Base-by-base conservation (phyloP, 129 eudicot genomes). In the Cynara cardunculus region DNA sequence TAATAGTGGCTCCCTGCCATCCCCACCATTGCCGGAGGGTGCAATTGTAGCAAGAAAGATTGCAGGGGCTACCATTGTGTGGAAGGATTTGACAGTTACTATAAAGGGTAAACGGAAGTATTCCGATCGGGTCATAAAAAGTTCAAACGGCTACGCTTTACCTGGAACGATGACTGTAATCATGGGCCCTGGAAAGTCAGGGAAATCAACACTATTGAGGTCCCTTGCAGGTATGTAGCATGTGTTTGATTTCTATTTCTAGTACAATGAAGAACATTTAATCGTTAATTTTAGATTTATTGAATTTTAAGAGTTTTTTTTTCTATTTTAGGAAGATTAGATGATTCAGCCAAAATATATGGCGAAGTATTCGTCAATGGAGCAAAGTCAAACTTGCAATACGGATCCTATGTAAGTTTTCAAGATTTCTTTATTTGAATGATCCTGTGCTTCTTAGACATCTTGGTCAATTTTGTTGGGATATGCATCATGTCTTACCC, bases 151-250 rank as follows among this genome's bases (percentile, higher is more conserved):
- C 2, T 95, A 90, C 85, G 99, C 97, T 74, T 82, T 95, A 71
- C 97, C 96, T 10, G 97, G 97, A 21, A 92, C 99, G 2, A 92
- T 95, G 97, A 95, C 99, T 0, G 99, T 95, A 18, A 95, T 95
- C 53, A 95, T 95, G 99, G 99, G 97, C 19, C 99, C 99, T 0
- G 92, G 93, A 59, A 95, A 92, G 87, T 95, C 99, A 0, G 99
- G 99, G 66, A 95, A 95, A 87, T 90, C 99, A 12, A 95, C 97
- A 0, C 87, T 95, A 49, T 87, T 95, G 76, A 87, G 97, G 74
- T 93, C 99, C 49, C 99, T 95, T 85, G 90, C 99, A 74, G 99
- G 99, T 95, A 80, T 75, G 77, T 27, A 73, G 28, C 69, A 64
- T 80, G 4, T 34, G 41, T 64, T 61, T 28, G 26, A n/a, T 18